These are phyloP conservation scores for Phytophthora megakarya DNA, from an alignment of 352 stramenopile species.

Conservation along the genomic window DNA sequence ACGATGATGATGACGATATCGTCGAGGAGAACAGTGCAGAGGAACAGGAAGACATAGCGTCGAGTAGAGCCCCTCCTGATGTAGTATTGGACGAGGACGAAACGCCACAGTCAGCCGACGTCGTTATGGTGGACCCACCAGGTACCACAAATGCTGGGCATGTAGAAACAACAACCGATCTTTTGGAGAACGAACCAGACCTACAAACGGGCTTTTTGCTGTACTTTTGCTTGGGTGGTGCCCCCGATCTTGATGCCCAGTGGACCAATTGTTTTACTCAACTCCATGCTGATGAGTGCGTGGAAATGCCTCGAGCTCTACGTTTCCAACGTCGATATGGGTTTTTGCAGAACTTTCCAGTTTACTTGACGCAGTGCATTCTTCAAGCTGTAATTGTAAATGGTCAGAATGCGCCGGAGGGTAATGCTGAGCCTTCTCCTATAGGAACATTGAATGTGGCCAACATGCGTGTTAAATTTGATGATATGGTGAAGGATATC, in stretches of 20 bases:
- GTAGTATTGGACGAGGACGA: conserved; percentile 49
- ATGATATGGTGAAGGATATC: conserved; percentile 36
- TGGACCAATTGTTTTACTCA: conserved; percentile 50
- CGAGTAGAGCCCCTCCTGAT: conserved; percentile 46
- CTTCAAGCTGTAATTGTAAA: conserved; percentile 51
- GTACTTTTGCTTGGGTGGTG: conserved; percentile 66
- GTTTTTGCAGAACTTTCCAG: conserved; percentile 43
- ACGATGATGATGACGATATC: not conserved
- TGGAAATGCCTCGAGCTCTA: conserved; percentile 43
- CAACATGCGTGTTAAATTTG: conserved; percentile 28
- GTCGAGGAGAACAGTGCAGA: conserved; percentile 41
- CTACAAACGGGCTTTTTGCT: conserved; percentile 54
- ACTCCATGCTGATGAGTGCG: conserved; percentile 45
- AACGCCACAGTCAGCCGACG: conserved; percentile 9
- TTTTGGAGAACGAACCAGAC: conserved; percentile 44
- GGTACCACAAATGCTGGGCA: conserved; percentile 5
- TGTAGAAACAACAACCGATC: conserved; percentile 29
- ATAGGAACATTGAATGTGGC: conserved; percentile 15
- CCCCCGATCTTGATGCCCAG: conserved; percentile 47
- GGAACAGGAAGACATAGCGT: conserved; percentile 5
- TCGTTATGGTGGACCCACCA: conserved; percentile 13
- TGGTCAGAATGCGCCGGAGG: conserved; percentile 20
- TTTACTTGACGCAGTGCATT: conserved; percentile 58
- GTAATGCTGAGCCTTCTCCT: conserved; percentile 5
- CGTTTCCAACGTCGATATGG: conserved; percentile 46